A percentile compares a stretch with the other conserved stretches of the same genome.
Evolutionary conservation across 2,329 filamentous ascomycete genomes (phyloP).

Genomic region (Aureobasidium zeae): DNA sequence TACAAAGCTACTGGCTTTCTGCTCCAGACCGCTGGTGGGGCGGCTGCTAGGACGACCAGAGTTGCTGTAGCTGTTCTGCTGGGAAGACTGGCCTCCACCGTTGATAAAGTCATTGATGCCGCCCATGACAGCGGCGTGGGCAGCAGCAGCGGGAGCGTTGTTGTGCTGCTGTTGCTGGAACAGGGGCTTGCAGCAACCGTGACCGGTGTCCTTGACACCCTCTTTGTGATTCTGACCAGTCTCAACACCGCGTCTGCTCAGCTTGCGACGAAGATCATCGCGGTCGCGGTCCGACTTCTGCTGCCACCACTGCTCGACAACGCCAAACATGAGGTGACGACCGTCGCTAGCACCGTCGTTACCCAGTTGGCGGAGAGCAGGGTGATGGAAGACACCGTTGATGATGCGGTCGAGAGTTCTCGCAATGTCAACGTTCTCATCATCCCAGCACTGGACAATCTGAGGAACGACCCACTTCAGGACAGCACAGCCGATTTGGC

Average conservation of each 20-base stretch:
- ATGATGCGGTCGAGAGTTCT: constrained; percentile 63
- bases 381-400: constrained; percentile 76
- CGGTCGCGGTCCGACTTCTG: constrained; percentile 53
- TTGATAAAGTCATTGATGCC: constrained; percentile 25
- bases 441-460: constrained; percentile 78
- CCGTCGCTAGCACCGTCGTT: constrained; percentile 60
- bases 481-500: constrained; percentile 68
- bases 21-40: constrained; percentile 19
- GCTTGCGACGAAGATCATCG: constrained; percentile 60
- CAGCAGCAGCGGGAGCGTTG: constrained; percentile 34
- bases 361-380: constrained; percentile 53
- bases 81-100: constrained; percentile 12
- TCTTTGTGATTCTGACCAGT: constrained; percentile 77
- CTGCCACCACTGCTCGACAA: constrained; percentile 75
- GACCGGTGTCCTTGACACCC: constrained; percentile 72
- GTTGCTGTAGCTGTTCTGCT: constrained; percentile 10
- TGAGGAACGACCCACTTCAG: constrained; percentile 83
- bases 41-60: constrained; percentile 34
- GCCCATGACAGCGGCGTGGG: constrained; percentile 29
- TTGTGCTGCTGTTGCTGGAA: constrained; percentile 59
- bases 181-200: constrained; percentile 74
- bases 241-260: constrained; percentile 69
- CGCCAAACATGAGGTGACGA: constrained; percentile 66
- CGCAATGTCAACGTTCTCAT: constrained; percentile 60
- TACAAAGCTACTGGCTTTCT: constrained; percentile 42